Conservation (phyloP, 2,329 filamentous ascomycete species). For the Hypoxylon sp. region DNA sequence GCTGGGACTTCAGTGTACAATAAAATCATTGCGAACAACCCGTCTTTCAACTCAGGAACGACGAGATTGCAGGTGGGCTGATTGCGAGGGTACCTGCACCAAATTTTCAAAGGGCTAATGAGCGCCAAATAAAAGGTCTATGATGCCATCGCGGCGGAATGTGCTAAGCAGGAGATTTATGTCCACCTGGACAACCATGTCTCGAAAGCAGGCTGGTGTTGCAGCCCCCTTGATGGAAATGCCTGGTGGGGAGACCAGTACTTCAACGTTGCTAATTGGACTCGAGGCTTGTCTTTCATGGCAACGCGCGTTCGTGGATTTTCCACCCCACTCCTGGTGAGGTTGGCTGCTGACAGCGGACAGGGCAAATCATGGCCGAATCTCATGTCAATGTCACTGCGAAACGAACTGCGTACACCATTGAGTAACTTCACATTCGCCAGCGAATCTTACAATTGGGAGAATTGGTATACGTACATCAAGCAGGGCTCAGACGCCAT, state of each 20-base stretch:
- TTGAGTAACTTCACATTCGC: conserved; percentile 49
- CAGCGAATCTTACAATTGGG: conserved; percentile 64
- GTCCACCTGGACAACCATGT: conserved; percentile 73
- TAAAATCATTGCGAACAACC: conserved; percentile 68
- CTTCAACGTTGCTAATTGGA: conserved; percentile 71
- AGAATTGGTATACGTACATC: conserved; percentile 65
- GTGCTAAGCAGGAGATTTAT: conserved; percentile 66
- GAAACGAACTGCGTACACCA: conserved; percentile 65
- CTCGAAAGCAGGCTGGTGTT: conserved; percentile 70
- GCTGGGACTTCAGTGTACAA: conserved; percentile 64
- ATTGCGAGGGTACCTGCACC: neutral
- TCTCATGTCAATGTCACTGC: conserved; percentile 63
- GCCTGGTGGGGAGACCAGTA: conserved; percentile 71
- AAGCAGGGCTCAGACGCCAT: conserved; percentile 64
- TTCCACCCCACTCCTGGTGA: neutral
- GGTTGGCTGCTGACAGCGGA: conserved; percentile 14
- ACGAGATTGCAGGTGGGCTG: conserved; percentile 63
- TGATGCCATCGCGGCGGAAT: conserved; percentile 71
- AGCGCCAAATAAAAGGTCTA: conserved; percentile 59
- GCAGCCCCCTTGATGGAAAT: conserved; percentile 66
- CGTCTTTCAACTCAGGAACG: conserved; percentile 64
- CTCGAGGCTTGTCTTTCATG: conserved; percentile 70
- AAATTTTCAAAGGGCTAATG: conserved; percentile 5
- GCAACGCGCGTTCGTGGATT: conserved; percentile 58
- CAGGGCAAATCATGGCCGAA: conserved; percentile 61